Evolutionary conservation across 352 stramenopile species (phyloP), one percentile per base, ranked within the genome.

Genomic region (Phytophthora melonis): DNA sequence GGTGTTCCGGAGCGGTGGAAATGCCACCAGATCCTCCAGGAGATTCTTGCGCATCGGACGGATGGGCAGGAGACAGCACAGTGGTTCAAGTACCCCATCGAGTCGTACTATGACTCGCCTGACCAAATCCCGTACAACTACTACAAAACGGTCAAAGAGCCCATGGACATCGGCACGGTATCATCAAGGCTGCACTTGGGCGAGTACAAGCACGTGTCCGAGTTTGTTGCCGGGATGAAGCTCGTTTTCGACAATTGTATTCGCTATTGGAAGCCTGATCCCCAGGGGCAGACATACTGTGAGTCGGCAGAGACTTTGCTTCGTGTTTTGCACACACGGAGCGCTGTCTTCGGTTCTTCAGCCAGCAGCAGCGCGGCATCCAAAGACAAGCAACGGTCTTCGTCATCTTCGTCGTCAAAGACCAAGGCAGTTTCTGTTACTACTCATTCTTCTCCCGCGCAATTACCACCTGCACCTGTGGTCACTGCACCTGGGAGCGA

Each of bases 201-300:
- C 19, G 60, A 83, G 23, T 96, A 94, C 76, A 89, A 81, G 47
- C 77, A 89, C 45, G 74, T 77, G 1, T 73, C 75, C 2, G 78
- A 89, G 30, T 93, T 95, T 57, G 52, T 92, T 19, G 73, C 75
- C 19, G 87, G 89, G 10, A 68, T 94, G 55, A 84, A 90, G 59
- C 70, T 95, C n/a, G 86, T 95, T 3, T 96, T 96, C 70, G 88
- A 94, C 66, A 96, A 96, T 58, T 96, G 90, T 56, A 84, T 95
- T 60, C 77, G 72, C 11, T 96, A 96, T 70, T 96, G 90, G 90
- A 89, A 84, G 45, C 70, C 69, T 14, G 87, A 94, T 64, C 82
- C 87, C 7, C 82, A 93, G n/a, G 90, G 90, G 2, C 83, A 90
- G 45, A 83, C 87, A 7, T 96, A 96, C 47, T 95, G 87, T 43